A percentile compares a stretch with the other conserved stretches of the same genome.
Conservation (phyloP, 1,284 basidiomycete species). For the Pascua guehoae region DNA sequence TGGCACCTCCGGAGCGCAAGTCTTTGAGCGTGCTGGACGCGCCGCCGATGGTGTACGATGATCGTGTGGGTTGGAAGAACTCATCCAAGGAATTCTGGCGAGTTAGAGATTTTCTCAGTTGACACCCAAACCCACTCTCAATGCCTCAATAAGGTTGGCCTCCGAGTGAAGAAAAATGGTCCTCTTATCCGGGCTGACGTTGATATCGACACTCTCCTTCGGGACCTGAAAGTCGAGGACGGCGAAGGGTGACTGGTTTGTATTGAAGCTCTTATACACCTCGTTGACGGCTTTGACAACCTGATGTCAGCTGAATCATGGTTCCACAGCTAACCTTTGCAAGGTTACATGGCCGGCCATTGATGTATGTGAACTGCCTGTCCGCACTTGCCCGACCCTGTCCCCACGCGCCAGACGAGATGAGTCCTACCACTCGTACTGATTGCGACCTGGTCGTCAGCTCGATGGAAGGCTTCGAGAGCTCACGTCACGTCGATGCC, state of each 20-base stretch:
- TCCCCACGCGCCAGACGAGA: slow-evolving; percentile 45
- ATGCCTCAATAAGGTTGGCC: slow-evolving; percentile 67
- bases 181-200: slow-evolving; percentile 94
- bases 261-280: slow-evolving; percentile 79
- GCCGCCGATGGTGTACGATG: slow-evolving; percentile 61
- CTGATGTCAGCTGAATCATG: slow-evolving; percentile 45
- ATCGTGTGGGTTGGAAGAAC: slow-evolving; percentile 63
- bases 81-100: slow-evolving; percentile 59
- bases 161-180: slow-evolving; percentile 92
- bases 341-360: slow-evolving; percentile 82
- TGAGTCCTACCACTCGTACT: slow-evolving; percentile 38
- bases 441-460: slow-evolving; percentile 27
- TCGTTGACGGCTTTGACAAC: slow-evolving; percentile 85
- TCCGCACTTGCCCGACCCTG: slow-evolving; percentile 73
- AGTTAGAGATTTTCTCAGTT: too few species aligned
- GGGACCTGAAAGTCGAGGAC: slow-evolving; percentile 79
- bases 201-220: slow-evolving; percentile 83
- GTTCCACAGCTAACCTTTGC: slow-evolving; percentile 57
- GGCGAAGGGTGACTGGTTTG: slow-evolving; percentile 74
- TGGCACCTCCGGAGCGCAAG: neutral
- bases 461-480: neutral
- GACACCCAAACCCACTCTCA: slow-evolving; percentile 68
- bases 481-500: slow-evolving; percentile 33
- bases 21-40: slow-evolving; percentile 32
- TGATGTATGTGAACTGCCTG: slow-evolving; percentile 90